Percentiles rank a stretch among this genome's conserved stretches.
These are phyloP conservation scores for Eimeria tenella DNA, from an alignment of 169 alveolate species.

Conservation along the genomic window DNA sequence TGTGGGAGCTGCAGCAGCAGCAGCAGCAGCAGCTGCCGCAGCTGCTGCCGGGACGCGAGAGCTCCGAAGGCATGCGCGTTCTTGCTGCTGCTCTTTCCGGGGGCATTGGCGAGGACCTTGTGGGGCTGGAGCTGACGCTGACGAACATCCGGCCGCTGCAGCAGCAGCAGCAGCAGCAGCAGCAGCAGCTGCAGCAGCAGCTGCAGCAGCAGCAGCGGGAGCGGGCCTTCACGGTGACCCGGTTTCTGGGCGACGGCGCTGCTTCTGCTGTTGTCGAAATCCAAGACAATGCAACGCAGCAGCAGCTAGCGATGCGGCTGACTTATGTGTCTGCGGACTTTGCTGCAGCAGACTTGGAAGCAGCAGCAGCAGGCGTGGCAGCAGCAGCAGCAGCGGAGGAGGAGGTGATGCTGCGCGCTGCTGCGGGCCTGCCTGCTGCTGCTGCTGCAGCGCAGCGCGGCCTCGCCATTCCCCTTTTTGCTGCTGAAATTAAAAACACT, in stretches of 20 bases:
- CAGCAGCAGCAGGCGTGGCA: background rate
- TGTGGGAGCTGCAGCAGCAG: background rate
- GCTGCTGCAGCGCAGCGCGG: background rate
- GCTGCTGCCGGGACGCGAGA: background rate
- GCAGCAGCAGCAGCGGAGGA: background rate
- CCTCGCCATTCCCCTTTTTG: background rate
- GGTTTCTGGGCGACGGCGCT: background rate
- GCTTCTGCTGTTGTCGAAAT: background rate
- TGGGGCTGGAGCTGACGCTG: background rate
- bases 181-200: background rate
- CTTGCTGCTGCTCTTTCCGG: background rate
- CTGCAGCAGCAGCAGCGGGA: background rate
- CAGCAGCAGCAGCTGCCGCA: conserved; percentile 8
- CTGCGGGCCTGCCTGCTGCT: background rate
- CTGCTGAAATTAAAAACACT: background rate
- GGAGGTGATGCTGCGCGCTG: background rate
- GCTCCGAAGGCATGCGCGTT: background rate
- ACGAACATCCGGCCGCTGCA: background rate
- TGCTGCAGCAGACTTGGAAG: background rate
- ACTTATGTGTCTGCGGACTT: background rate
- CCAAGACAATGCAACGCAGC: background rate
- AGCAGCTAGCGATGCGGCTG: background rate
- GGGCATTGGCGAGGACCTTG: background rate
- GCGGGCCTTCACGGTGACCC: background rate
- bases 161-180: background rate